Evolutionary conservation across 2,329 filamentous ascomycete species (phyloP), one percentile per base, ranked within the genome.

Genomic region (Paecilomyces sp.): DNA sequence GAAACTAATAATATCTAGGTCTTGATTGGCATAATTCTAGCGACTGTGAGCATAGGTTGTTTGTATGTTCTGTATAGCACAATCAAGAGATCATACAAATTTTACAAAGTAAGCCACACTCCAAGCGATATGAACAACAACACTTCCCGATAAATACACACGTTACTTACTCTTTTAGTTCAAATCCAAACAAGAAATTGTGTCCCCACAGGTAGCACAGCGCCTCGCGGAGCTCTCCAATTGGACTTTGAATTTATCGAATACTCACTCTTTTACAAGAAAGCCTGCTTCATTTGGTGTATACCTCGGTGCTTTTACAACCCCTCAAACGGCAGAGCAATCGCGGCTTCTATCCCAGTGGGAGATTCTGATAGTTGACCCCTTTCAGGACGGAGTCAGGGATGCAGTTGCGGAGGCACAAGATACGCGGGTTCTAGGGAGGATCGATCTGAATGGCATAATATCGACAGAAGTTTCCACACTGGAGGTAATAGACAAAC

Each of bases 301-400:
- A 9, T 80, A 77, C 62, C 68, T 80, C 6, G 78, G 78, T 13
- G 61, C 62, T 28, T 77, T 80, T 55, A 61, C 64, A 18, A 63
- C 58, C 31, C 72, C 73, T 3, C 68, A 70, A 5, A 74, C 71
- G 3, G 56, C 59, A 15, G 60, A 66, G 22, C 69, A 80, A 60
- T 58, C 66, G 22, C 64, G 61, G n/a, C 55, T 80, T 6, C 66
- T 80, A n/a, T 58, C 68, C 41, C 68, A 72, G 65, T 80, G 75
- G 75, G 77, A 80, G 57, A 61, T 79, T n/a, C 60, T 79, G 47
- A 69, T 79, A 15, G 68, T 80, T 12, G 77, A 81, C 62, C 77
- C 78, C 2, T 67, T 74, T 18, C 71, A 75, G 60, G 47, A 57
- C 9, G 74, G 75, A 5, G 71, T 77, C 2, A 53, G 69, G 2